A percentile compares a stretch with the other conserved stretches of the same genome.
phyloP scores from a whole-genome alignment of 805 yeast species.

The Candida koratica region DNA sequence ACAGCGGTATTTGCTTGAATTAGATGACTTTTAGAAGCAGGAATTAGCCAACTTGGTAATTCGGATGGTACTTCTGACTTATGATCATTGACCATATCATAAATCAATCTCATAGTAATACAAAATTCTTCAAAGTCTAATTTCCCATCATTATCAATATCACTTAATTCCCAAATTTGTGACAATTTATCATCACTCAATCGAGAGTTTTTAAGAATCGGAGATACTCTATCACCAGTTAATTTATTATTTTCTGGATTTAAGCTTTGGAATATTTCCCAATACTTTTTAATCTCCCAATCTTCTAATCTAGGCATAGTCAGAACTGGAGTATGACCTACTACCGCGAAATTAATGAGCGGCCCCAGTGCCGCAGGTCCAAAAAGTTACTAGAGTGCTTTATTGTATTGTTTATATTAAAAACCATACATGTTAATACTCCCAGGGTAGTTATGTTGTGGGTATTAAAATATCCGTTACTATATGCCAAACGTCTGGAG shows the following conservation, averaged over 20 bases:
- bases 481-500: slow-evolving; percentile 82
- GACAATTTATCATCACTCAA: slow-evolving; percentile 73
- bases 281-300: slow-evolving; percentile 94
- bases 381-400: too few species aligned
- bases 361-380: too few species aligned
- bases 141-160: slow-evolving; percentile 86
- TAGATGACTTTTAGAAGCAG: slow-evolving; percentile 81
- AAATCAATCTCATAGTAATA: slow-evolving; percentile 92
- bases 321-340: not conserved
- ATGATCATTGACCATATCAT: slow-evolving; percentile 80
- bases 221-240: slow-evolving; percentile 78
- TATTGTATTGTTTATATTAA: too few species aligned
- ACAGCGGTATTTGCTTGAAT: slow-evolving; percentile 80
- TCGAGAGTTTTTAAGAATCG: slow-evolving; percentile 85
- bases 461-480: slow-evolving; percentile 36
- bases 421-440: too few species aligned
- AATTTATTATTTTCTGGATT: slow-evolving; percentile 76
- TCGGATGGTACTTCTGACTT: slow-evolving; percentile 54
- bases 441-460: too few species aligned
- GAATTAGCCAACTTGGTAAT: slow-evolving; percentile 90
- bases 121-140: slow-evolving; percentile 97
- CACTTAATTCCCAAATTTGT: slow-evolving; percentile 86
- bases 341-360: too few species aligned
- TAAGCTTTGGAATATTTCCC: slow-evolving; percentile 94
- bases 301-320: slow-evolving; percentile 72